Percentiles rank a stretch among this genome's conserved stretches.
Evolutionary conservation across 495 filamentous ascomycete genomes (phyloP).

Genomic region (Trichoderma gamsii): DNA sequence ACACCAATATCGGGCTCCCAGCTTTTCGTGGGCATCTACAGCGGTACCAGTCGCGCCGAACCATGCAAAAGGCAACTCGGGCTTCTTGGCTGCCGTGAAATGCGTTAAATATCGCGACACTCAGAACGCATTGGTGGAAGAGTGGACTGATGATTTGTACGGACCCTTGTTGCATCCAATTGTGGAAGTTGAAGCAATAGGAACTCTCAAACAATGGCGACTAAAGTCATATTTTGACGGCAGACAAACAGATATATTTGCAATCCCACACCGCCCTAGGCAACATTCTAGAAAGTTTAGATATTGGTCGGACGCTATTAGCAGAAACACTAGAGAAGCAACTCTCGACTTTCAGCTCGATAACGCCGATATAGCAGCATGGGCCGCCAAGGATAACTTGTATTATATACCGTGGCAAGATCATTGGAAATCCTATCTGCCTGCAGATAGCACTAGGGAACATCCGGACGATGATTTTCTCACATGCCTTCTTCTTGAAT

Average conservation of each 20-base stretch:
- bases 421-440: not conserved
- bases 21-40: constrained; percentile 2
- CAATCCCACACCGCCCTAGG: not conserved
- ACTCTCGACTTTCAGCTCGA: not conserved
- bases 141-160: not conserved
- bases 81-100: not conserved
- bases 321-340: not conserved
- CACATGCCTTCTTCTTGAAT: not conserved
- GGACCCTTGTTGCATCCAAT: not conserved
- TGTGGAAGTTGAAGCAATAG: not conserved
- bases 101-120: not conserved
- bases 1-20: not conserved
- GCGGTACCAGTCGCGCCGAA: not conserved
- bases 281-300: not conserved
- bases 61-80: not conserved
- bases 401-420: not conserved
- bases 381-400: not conserved
- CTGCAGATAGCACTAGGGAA: not conserved
- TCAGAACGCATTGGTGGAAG: not conserved
- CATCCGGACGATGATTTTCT: not conserved
- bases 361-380: not conserved
- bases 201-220: not conserved
- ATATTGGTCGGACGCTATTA: not conserved
- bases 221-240: not conserved
- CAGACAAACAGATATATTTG: not conserved